Conservation (phyloP, 1,139 yeast species). For the Taphrina wiesneri region DNA sequence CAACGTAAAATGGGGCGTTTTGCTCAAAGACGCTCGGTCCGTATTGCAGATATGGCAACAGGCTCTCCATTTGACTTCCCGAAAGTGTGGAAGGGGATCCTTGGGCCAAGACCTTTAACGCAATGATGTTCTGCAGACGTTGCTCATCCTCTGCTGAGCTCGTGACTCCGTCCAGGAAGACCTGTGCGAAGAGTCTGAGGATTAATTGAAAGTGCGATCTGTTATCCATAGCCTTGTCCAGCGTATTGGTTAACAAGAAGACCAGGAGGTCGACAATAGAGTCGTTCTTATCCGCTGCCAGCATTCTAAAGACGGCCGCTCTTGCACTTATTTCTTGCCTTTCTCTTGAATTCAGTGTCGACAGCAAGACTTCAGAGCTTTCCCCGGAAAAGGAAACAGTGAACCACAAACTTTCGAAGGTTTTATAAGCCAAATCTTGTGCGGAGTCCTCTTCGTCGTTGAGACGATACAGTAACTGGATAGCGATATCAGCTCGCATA, state of each 20-base stretch:
- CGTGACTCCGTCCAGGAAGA: not conserved
- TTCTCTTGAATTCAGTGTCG: not conserved
- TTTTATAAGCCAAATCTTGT: constrained; percentile 51
- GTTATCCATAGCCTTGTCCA: not conserved
- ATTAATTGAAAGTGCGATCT: not conserved
- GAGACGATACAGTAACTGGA: constrained; percentile 55
- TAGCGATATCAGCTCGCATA: constrained; percentile 53
- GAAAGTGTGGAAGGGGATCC: constrained; percentile 22
- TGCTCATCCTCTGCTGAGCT: not conserved
- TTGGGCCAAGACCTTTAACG: constrained; percentile 7
- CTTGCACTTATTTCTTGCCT: not conserved
- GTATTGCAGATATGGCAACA: constrained; percentile 27
- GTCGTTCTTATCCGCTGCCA: constrained; percentile 12
- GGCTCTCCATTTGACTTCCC: constrained; percentile 21
- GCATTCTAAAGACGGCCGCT: constrained; percentile 1
- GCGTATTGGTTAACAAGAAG: not conserved
- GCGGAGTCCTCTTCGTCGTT: constrained; percentile 72
- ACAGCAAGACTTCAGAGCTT: not conserved
- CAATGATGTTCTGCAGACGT: constrained; percentile 4
- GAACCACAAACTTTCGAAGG: constrained; percentile 55
- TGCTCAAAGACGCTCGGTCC: constrained; percentile 43
- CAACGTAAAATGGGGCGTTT: constrained; percentile 51
- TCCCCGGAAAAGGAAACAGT: not conserved
- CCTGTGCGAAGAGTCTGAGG: not conserved
- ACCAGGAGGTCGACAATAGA: not conserved